Evolutionary conservation across 1,284 basidiomycete species (phyloP).

Genomic region (Ustilago curta): DNA sequence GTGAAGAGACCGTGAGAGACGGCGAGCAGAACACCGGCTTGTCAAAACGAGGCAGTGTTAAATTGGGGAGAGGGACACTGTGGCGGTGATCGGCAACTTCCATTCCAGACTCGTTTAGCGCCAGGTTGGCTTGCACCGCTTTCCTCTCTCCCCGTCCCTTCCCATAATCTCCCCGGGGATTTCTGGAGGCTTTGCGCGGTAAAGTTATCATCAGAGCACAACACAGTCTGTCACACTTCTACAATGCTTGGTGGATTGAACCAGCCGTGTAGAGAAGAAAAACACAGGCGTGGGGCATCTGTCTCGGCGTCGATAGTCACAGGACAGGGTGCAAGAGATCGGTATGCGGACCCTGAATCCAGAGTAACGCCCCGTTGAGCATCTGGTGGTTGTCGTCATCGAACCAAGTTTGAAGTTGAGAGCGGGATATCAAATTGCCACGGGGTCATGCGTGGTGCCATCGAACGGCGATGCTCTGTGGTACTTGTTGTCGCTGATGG

Average conservation of each 20-base stretch:
- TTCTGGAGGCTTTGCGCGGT: not conserved
- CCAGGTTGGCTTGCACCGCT: constrained; percentile 1
- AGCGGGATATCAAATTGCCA: too few relatives aligned
- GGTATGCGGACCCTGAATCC: constrained; percentile 6
- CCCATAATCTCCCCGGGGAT: not conserved
- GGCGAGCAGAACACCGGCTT: too few relatives aligned
- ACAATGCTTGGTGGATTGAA: too few relatives aligned
- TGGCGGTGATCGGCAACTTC: constrained; percentile 16
- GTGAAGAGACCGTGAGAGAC: not conserved
- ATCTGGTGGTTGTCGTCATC: constrained; percentile 5
- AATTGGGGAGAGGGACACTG: not conserved
- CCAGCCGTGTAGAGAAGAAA: too few relatives aligned
- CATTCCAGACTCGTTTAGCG: not conserved
- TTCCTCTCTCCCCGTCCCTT: not conserved
- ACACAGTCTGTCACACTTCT: too few relatives aligned
- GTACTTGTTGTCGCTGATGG: too few relatives aligned
- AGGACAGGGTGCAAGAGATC: constrained; percentile 12
- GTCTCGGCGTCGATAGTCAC: constrained; percentile 1
- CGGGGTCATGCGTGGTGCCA: not conserved
- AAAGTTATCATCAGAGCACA: not conserved
- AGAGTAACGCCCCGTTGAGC: too few relatives aligned
- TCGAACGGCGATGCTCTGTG: not conserved
- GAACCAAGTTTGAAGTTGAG: not conserved
- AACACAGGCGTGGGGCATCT: too few relatives aligned
- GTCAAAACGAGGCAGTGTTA: constrained; percentile 6